Conservation (phyloP, 805 yeast species). For the Pichia scutulata region DNA sequence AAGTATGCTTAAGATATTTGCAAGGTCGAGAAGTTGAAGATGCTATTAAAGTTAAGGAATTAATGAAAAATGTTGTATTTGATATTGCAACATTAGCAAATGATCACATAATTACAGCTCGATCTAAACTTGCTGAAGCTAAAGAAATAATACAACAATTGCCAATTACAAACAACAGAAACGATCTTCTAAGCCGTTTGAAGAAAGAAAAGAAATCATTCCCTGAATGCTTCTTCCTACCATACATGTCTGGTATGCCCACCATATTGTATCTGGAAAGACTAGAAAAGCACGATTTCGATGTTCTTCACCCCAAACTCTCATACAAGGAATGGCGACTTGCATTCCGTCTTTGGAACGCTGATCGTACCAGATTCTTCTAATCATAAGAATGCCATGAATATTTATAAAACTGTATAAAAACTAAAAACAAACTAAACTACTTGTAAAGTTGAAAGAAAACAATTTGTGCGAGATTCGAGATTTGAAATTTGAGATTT, state of each 20-base stretch:
- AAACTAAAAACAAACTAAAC: no score
- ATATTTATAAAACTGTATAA: background rate
- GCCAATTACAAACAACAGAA: background rate
- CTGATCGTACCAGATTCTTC: conserved; percentile 25
- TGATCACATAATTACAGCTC: conserved; percentile 69
- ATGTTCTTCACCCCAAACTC: conserved; percentile 40
- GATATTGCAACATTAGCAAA: conserved; percentile 70
- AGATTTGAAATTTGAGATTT: no score
- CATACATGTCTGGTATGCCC: conserved; percentile 63
- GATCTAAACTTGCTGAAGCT: conserved; percentile 40
- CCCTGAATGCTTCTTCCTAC: conserved; percentile 61
- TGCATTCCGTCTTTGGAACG: conserved; percentile 51
- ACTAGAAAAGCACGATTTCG: conserved; percentile 59
- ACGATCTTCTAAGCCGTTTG: conserved; percentile 30
- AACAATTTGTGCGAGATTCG: no score
- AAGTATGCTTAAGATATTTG: conserved; percentile 42
- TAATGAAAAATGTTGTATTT: conserved; percentile 51
- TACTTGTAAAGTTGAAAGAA: background rate
- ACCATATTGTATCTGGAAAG: conserved; percentile 51
- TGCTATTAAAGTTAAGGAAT: conserved; percentile 16
- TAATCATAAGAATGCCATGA: background rate
- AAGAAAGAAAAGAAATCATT: conserved; percentile 22
- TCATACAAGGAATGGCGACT: conserved; percentile 54
- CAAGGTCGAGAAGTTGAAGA: conserved; percentile 35
- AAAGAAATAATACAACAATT: conserved; percentile 23